phyloP scores from a whole-genome alignment of 1,139 yeast genomes.

The Zygosaccharomyces pseudobailii region DNA sequence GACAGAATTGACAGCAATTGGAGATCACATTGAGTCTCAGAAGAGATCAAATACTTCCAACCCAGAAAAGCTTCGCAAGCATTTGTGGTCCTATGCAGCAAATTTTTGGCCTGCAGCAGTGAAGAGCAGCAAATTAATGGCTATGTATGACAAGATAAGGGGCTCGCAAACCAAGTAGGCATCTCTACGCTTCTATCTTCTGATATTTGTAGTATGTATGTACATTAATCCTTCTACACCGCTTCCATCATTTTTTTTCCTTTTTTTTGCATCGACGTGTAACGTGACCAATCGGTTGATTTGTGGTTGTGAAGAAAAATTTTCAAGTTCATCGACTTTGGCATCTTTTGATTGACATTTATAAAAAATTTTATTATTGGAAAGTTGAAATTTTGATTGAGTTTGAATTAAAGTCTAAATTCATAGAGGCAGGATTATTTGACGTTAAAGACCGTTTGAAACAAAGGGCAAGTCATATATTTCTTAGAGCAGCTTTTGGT shows the following conservation, averaged over 20 bases:
- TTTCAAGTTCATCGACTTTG: neutral
- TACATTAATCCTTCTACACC: too few relatives aligned
- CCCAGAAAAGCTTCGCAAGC: slow-evolving; percentile 41
- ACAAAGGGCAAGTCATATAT: slow-evolving; percentile 14
- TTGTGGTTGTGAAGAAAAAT: neutral
- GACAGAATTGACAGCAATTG: slow-evolving; percentile 71
- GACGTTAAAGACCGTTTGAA: slow-evolving; percentile 17
- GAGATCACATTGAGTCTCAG: slow-evolving; percentile 42
- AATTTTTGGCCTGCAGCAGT: slow-evolving; percentile 92
- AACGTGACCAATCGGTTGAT: neutral
- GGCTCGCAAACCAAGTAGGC: slow-evolving; percentile 2
- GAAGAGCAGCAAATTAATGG: slow-evolving; percentile 72
- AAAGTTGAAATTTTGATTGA: neutral
- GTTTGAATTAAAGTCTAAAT: slow-evolving; percentile 1
- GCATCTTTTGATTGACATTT: neutral
- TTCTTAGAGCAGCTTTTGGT: slow-evolving; percentile 13
- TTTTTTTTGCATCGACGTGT: neutral
- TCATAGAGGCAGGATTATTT: slow-evolving; percentile 15
- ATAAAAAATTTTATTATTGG: neutral
- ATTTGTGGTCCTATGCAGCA: slow-evolving; percentile 88
- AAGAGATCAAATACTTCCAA: slow-evolving; percentile 14
- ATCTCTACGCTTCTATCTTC: too few relatives aligned
- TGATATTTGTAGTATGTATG: too few relatives aligned
- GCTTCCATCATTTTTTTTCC: neutral
- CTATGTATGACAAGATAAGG: slow-evolving; percentile 72